phyloP scores from a whole-genome alignment of 2,329 filamentous ascomycete genomes.

The Colletotrichum sp. region DNA sequence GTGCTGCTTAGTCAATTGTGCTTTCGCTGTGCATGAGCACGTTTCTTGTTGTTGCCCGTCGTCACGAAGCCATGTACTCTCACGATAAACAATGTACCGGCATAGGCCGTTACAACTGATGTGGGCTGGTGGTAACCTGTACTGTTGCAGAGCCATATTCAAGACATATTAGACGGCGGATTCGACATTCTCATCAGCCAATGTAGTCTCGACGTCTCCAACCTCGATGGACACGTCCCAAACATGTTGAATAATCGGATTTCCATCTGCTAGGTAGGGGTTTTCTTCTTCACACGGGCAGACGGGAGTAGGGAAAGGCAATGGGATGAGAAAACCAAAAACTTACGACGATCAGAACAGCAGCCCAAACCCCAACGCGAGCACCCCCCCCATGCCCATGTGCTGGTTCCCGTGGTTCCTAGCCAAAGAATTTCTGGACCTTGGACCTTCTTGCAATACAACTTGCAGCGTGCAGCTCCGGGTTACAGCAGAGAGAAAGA shows the following conservation, averaged over 20 bases:
- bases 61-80: background rate
- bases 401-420: background rate
- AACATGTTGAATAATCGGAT: background rate
- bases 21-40: background rate
- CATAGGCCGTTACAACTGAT: background rate
- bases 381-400: background rate
- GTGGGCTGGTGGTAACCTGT: background rate
- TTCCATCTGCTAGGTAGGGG: background rate
- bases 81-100: background rate
- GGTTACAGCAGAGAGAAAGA: background rate
- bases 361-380: background rate
- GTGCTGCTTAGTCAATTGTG: background rate
- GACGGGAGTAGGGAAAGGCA: background rate
- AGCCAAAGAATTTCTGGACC: background rate
- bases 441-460: background rate
- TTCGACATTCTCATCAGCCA: background rate
- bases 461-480: background rate
- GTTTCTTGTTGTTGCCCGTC: background rate
- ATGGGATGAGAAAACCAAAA: constrained; percentile 2
- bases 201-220: background rate
- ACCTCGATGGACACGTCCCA: background rate
- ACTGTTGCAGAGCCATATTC: background rate
- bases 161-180: background rate
- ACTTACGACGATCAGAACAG: background rate
- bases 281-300: background rate